Evolutionary conservation across 139 green algal genomes (phyloP).

Genomic region (Coelastrella sp.): DNA sequence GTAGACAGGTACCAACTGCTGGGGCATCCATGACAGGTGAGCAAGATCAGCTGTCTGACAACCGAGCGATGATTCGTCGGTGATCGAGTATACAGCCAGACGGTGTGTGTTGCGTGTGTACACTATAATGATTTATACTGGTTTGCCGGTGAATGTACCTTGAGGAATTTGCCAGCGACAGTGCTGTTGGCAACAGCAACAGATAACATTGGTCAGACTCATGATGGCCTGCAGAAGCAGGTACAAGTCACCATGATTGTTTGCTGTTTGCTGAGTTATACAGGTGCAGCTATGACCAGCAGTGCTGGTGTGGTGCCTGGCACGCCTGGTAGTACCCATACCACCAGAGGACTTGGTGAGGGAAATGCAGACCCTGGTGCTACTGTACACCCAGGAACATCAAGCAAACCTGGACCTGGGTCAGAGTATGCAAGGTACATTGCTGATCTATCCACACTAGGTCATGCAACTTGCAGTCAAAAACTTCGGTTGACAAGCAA

Average conservation of each 20-base stretch:
- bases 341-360: neutral
- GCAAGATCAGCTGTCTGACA: too few relatives aligned
- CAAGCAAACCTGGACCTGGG: constrained; percentile 36
- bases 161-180: too few relatives aligned
- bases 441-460: neutral
- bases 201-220: neutral
- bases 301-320: neutral
- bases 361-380: neutral
- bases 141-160: too few relatives aligned
- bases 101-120: too few relatives aligned
- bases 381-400: neutral
- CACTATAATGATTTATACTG: too few relatives aligned
- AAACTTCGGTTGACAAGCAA: neutral
- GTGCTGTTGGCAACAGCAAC: too few relatives aligned
- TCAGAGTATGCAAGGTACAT: constrained; percentile 44
- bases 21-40: too few relatives aligned
- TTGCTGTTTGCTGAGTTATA: too few relatives aligned
- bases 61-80: neutral
- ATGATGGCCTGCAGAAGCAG: neutral
- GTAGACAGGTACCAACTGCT: constrained; percentile 23
- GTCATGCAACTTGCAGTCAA: neutral
- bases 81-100: neutral
- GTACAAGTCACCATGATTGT: neutral
- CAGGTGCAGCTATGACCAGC: neutral
- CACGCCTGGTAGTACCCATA: constrained; percentile 4